Conservation (phyloP, 495 filamentous ascomycete genomes). For the Achaetomiella virescens region DNA sequence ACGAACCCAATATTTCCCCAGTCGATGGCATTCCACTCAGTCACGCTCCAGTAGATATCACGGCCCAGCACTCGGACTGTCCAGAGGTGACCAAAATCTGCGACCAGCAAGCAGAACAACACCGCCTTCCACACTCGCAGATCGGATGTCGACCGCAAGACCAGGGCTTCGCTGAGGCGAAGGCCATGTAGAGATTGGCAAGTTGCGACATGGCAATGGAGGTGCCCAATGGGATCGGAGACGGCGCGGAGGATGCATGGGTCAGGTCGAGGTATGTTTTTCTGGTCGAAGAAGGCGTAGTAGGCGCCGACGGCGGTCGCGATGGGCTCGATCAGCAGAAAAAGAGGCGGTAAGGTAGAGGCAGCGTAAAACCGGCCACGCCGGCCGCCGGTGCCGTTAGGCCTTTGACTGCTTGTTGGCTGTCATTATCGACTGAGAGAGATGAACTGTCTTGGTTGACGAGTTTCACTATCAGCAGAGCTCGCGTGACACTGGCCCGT, state of each 20-base stretch:
- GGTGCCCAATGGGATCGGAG: slow-evolving; percentile 35
- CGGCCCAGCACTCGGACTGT: slow-evolving; percentile 45
- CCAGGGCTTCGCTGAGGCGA: slow-evolving; percentile 65
- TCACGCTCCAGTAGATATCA: slow-evolving; percentile 50
- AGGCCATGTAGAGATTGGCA: slow-evolving; percentile 58
- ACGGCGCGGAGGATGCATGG: slow-evolving; percentile 40
- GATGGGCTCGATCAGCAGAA: slow-evolving; percentile 61
- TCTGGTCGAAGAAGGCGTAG: slow-evolving; percentile 51
- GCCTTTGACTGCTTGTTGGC: slow-evolving; percentile 2
- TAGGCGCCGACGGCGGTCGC: slow-evolving; percentile 60
- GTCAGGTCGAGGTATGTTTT: slow-evolving; percentile 57
- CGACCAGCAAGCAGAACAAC: slow-evolving; percentile 54
- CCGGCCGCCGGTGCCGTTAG: not conserved
- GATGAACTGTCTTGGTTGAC: not conserved
- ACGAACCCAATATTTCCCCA: slow-evolving; percentile 60
- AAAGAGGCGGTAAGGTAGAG: slow-evolving; percentile 51
- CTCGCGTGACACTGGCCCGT: too few species aligned
- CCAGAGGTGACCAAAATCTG: slow-evolving; percentile 63
- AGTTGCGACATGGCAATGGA: slow-evolving; percentile 56
- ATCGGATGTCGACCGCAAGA: slow-evolving; percentile 57
- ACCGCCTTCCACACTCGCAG: slow-evolving; percentile 58
- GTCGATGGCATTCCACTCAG: slow-evolving; percentile 58
- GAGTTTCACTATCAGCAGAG: not conserved
- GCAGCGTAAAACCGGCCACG: slow-evolving; percentile 28
- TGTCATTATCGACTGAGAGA: slow-evolving; percentile 1